Evolutionary conservation across 1,284 basidiomycete genomes (phyloP).

Genomic region (Athelia psychrophila): DNA sequence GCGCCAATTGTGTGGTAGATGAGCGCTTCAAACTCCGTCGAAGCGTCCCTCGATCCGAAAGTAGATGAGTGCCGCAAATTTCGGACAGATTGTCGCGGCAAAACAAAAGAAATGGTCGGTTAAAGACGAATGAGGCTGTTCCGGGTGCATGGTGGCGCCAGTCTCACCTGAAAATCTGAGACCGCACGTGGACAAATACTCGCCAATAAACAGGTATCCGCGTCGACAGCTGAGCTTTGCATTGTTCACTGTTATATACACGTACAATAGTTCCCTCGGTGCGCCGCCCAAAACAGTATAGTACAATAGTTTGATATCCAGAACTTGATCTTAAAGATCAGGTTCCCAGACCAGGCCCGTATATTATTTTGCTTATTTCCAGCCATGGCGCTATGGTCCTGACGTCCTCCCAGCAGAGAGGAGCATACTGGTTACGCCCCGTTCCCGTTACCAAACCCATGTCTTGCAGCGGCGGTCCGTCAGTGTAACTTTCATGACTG

Average conservation of each 20-base stretch:
- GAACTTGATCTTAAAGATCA: conserved; percentile 23
- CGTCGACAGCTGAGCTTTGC: too few relatives aligned
- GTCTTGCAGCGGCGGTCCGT: conserved; percentile 40
- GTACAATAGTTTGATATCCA: not conserved
- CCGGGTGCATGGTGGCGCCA: too few relatives aligned
- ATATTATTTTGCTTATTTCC: conserved; percentile 60
- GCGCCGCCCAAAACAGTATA: not conserved
- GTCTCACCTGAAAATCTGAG: too few relatives aligned
- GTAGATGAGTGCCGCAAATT: too few relatives aligned
- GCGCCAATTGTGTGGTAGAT: not conserved
- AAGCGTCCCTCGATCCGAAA: not conserved
- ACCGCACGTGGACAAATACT: too few relatives aligned
- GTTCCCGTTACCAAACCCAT: conserved; percentile 46
- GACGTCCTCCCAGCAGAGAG: conserved; percentile 67
- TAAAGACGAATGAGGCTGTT: too few relatives aligned
- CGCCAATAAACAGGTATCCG: too few relatives aligned
- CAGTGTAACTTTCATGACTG: conserved; percentile 33
- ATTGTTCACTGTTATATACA: too few relatives aligned
- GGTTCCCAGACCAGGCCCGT: conserved; percentile 66
- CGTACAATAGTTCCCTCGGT: too few relatives aligned
- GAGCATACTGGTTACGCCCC: conserved; percentile 58
- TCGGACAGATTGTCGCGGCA: too few relatives aligned
- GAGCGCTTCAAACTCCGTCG: not conserved
- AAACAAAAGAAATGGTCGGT: too few relatives aligned
- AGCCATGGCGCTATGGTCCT: conserved; percentile 76